Evolutionary conservation across 768 basidiomycete species (phyloP).

Genomic region (Scleroderma bovista): DNA sequence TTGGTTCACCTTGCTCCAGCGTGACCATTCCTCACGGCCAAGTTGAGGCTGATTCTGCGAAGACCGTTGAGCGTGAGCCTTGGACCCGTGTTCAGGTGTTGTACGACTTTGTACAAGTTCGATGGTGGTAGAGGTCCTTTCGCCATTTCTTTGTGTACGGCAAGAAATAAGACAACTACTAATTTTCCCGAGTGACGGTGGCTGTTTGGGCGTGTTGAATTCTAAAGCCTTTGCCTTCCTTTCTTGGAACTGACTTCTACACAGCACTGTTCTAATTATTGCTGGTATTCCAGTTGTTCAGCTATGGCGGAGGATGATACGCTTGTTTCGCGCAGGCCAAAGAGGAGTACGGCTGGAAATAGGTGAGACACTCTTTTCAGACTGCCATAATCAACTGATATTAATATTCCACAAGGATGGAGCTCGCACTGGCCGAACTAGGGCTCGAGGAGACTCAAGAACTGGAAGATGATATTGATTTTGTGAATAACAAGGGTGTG

Average conservation of each 20-base stretch:
- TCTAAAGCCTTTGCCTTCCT: too few species aligned
- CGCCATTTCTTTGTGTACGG: constrained; percentile 5
- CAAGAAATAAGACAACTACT: too few species aligned
- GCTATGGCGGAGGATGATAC: background rate
- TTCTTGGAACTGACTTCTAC: too few species aligned
- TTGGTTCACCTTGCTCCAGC: constrained; percentile 62
- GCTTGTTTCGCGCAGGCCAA: constrained; percentile 55
- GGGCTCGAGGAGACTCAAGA: constrained; percentile 47
- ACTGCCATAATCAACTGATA: constrained; percentile 3
- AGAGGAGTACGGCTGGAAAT: constrained; percentile 75
- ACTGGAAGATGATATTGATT: constrained; percentile 70
- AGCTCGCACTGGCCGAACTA: constrained; percentile 61
- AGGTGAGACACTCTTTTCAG: constrained; percentile 37
- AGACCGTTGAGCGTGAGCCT: constrained; percentile 44
- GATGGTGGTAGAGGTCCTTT: constrained; percentile 43
- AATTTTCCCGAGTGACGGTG: too few species aligned
- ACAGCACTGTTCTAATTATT: background rate
- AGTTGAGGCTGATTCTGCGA: constrained; percentile 48
- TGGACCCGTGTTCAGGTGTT: constrained; percentile 46
- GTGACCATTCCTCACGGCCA: constrained; percentile 62
- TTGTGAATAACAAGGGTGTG: constrained; percentile 57
- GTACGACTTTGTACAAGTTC: constrained; percentile 49
- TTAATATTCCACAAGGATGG: constrained; percentile 59
- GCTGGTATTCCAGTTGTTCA: background rate
- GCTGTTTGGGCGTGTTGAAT: background rate